Evolutionary conservation across 129 eudicot genomes (phyloP), one percentile per base, ranked within the genome.

Genomic region (Pseudognaphalium luteoalbum): DNA sequence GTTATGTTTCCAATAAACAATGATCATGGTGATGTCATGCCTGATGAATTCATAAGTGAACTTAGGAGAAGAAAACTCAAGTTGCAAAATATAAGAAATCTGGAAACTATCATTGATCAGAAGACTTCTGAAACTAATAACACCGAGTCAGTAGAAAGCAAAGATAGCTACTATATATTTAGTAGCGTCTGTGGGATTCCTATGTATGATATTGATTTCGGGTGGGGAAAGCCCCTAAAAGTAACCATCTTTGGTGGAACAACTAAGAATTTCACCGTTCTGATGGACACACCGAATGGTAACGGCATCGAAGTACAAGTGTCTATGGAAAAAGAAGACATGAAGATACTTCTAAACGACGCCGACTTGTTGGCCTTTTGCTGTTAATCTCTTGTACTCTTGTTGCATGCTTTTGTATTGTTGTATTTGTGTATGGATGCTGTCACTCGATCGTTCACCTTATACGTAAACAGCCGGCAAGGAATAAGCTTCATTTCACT

Each of bases 221-320:
- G 72, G 21, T 41, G 72, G 72, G 72, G 72, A 20, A 68, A 68
- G 21, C 72, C 72, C 33, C 11, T 68, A 19, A 68, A 68, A 68
- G 57, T 15, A n/a, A 37, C 72, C 50, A 42, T 42, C 0, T 5
- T 41, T 10, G 57, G 32, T 9, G 72, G 72, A 20, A 11, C 3
- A 0, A 2, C 8, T 16, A 19, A 4, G n/a, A 68, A 68, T 12
- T 7, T 19, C n/a, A 17, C 5, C 12, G 20, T 41, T 9, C 4
- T 41, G 57, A 25, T 68, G 57, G 72, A 68, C 21, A 29, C 34
- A 7, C 56, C 4, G 1, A 12, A 68, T 5, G 56, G 72, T 16
- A 54, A 39, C 21, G 72, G 72, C 7, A 68, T 68, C 12, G 57
- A 68, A 41, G 33, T 25, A 37, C 30, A 16, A 17, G 72, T 68